A percentile compares a stretch with the other conserved stretches of the same genome.
Conservation (phyloP, 2,329 filamentous ascomycete species). For the Fusarium udum region DNA sequence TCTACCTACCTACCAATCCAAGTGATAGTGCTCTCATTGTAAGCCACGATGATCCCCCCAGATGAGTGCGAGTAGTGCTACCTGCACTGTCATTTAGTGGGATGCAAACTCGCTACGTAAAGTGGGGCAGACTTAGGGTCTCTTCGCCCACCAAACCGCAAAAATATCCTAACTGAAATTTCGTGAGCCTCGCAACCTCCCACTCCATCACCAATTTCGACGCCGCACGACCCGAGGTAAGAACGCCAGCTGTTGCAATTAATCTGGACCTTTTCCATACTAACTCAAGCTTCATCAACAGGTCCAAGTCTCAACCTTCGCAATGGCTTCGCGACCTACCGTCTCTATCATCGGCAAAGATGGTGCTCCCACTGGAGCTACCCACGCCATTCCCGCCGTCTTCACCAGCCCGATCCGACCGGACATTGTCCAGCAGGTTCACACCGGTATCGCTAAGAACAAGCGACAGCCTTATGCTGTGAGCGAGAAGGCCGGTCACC, state of each 20-base stretch:
- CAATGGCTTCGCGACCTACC: constrained; percentile 96
- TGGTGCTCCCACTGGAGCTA: constrained; percentile 89
- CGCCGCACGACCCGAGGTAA: constrained; percentile 55
- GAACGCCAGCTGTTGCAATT: constrained; percentile 29
- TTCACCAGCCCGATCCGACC: constrained; percentile 97
- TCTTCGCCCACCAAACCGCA: constrained; percentile 48
- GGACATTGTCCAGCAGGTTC: constrained; percentile 98
- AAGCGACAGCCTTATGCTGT: constrained; percentile 99
- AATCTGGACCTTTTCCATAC: constrained; percentile 21
- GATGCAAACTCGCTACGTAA: constrained; percentile 41
- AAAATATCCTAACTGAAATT: constrained; percentile 52
- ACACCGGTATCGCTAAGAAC: constrained; percentile 99
- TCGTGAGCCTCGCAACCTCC: constrained; percentile 46
- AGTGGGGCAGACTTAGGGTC: constrained; percentile 51
- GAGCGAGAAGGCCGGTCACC: constrained; percentile 99
- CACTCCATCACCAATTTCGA: constrained; percentile 51
- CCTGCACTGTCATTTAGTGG: neutral
- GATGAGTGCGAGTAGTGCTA: neutral
- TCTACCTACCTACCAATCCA: neutral
- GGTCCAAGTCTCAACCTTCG: constrained; percentile 56
- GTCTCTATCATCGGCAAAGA: constrained; percentile 97
- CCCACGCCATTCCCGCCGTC: constrained; percentile 93
- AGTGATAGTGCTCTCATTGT: neutral
- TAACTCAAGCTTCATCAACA: constrained; percentile 35
- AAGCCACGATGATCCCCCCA: neutral